These are phyloP conservation scores for Bipolaris sorokiniana DNA, from an alignment of 2,329 filamentous ascomycete genomes.

Conservation along the genomic window DNA sequence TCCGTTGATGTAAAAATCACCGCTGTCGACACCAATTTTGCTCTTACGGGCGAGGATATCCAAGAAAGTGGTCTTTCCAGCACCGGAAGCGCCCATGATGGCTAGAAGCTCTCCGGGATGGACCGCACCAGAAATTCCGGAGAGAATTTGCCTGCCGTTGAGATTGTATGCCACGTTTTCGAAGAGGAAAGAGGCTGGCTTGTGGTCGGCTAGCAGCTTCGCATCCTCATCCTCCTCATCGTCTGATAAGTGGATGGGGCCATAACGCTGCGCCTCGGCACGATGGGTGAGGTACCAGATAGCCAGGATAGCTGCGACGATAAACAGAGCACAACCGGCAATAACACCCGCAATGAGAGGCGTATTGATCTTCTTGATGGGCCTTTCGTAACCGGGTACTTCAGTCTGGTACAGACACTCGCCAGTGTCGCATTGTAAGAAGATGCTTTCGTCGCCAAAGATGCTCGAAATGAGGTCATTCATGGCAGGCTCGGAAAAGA, in stretches of 20 bases:
- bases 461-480: conserved; percentile 85
- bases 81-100: conserved; percentile 97
- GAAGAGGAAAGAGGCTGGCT: conserved; percentile 86
- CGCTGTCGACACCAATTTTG: conserved; percentile 79
- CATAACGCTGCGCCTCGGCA: conserved; percentile 64
- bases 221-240: conserved; percentile 84
- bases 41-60: conserved; percentile 97
- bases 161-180: conserved; percentile 85
- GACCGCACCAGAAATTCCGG: conserved; percentile 81
- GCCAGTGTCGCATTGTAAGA: conserved; percentile 79
- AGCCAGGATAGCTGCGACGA: conserved; percentile 82
- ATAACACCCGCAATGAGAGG: conserved; percentile 95
- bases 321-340: conserved; percentile 80
- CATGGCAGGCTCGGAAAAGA: conserved; percentile 91
- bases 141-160: conserved; percentile 86
- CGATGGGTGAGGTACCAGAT: conserved; percentile 90
- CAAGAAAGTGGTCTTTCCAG: conserved; percentile 95
- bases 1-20: conserved; percentile 91
- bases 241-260: conserved; percentile 77
- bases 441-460: conserved; percentile 91
- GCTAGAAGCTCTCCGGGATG: conserved; percentile 94
- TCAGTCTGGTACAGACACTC: conserved; percentile 94
- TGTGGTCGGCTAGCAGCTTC: conserved; percentile 89
- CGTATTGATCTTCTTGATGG: conserved; percentile 94
- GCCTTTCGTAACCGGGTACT: conserved; percentile 85